phyloP scores from a whole-genome alignment of 805 yeast genomes.

The Zygoascus ofunaensis region DNA sequence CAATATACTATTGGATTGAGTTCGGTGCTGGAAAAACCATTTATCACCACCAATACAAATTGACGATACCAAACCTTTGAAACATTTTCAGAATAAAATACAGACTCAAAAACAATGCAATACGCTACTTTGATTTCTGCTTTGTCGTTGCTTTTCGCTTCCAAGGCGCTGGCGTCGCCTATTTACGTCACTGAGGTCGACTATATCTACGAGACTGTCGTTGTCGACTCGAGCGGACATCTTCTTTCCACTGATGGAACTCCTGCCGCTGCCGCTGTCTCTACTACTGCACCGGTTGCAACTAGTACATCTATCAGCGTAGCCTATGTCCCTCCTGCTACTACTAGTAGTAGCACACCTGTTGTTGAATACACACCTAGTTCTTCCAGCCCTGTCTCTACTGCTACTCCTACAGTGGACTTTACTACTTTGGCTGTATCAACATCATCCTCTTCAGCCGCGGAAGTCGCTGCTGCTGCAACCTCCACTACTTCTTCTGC shows the following conservation, averaged over 20 bases:
- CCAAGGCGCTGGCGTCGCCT: conserved; percentile 10
- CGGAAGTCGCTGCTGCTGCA: conserved; percentile 7
- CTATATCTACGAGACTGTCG: conserved; percentile 6
- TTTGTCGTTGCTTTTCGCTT: conserved; percentile 6
- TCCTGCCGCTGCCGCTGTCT: conserved; percentile 5
- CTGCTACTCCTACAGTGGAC: conserved; percentile 5
- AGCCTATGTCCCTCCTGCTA: conserved; percentile 12
- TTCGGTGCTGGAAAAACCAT: too few species aligned
- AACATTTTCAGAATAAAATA: too few species aligned
- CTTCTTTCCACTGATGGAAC: conserved; percentile 8
- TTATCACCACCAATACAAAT: too few species aligned
- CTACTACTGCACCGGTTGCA: conserved; percentile 5
- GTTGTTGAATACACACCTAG: background rate
- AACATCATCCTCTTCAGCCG: background rate
- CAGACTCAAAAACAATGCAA: background rate
- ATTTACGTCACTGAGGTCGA: conserved; percentile 15
- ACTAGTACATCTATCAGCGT: conserved; percentile 8
- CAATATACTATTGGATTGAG: too few species aligned
- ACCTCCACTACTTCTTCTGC: conserved; percentile 10
- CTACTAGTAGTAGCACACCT: background rate
- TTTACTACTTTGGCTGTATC: conserved; percentile 4
- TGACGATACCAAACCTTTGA: too few species aligned
- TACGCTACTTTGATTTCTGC: conserved; percentile 4
- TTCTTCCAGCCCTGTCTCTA: background rate
- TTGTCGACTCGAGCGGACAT: conserved; percentile 6